Conservation (phyloP, 1,284 basidiomycete species). For the Inonotus obliquus region DNA sequence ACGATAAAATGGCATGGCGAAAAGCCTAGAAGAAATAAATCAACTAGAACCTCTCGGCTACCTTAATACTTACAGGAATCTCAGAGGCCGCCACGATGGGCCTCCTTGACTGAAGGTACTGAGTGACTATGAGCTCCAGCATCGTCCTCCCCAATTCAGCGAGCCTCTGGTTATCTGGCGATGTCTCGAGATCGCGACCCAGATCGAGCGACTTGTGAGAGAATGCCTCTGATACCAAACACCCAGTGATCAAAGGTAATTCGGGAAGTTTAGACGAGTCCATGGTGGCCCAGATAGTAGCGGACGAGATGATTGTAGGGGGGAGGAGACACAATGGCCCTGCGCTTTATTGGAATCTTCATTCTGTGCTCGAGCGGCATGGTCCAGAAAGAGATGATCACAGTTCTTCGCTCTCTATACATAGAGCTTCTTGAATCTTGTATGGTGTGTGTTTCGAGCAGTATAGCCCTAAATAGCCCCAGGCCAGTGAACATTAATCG, state of each 20-base stretch:
- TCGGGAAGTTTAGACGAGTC: no score
- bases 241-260: conserved; percentile 43
- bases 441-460: no score
- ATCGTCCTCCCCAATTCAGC: conserved; percentile 47
- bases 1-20: conserved; percentile 34
- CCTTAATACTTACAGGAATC: conserved; percentile 38
- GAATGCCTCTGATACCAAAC: conserved; percentile 58
- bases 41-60: neutral
- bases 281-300: no score
- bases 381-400: no score
- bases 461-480: no score
- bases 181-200: conserved; percentile 29
- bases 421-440: no score
- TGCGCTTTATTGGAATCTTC: no score
- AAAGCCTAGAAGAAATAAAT: conserved; percentile 33
- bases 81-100: conserved; percentile 47
- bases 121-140: conserved; percentile 46
- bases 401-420: no score
- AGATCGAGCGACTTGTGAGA: conserved; percentile 61
- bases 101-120: conserved; percentile 46
- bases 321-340: no score
- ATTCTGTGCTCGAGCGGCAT: no score
- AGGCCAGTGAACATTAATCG: no score
- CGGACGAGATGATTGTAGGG: no score
- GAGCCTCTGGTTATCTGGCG: conserved; percentile 54